Evolutionary conservation across 1,284 basidiomycete genomes (phyloP), one percentile per base, ranked within the genome.

Genomic region (Microbotryum lychnidis-dioicae): DNA sequence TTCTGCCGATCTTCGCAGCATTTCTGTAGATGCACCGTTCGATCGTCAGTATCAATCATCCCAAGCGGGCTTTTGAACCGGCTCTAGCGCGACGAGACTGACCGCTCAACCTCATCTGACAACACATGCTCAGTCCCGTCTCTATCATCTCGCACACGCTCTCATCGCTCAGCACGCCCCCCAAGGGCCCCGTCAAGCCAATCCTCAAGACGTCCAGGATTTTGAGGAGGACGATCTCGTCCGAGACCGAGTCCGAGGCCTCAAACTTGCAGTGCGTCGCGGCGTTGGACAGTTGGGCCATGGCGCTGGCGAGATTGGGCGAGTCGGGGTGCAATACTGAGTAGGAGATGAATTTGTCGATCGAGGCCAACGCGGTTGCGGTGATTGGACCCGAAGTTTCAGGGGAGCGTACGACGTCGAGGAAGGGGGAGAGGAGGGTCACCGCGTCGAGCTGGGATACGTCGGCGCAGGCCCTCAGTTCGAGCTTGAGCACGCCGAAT

Each of bases 141-240:
- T 99, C 96, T 72, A 99, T 80, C 85, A 98, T 92, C 77, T 97
- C 94, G 75, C 96, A 98, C 23, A 98, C 87, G 74, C 92, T 89
- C 63, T 96, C 85, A 72, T 99, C 94, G 46, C 89, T 88, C 47
- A 97, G 80, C 14, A 81, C 79, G 25, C 75, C 73, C 0, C 85
- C 87, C n/a, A 87, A 81, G 57, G 77, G 33, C 27, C 84, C 83
- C 61, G 85, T 84, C 69, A 94, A 80, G 71, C 89, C 85, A 73
- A 90, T 86, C 66, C 89, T 84, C 65, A 98, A 92, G 12, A 97
- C 86, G 16, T 87, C 84, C 78, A 98, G 84, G 67, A 98, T 92
- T 73, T 87, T 87, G 57, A 96, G 81, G 16, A 98, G 80, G 6
- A 97, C 92, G 7, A 97, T 87, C 76, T 99, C 96, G 76, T 98